phyloP scores from a whole-genome alignment of 73 alveolate species.

The Stentor coeruleus region DNA sequence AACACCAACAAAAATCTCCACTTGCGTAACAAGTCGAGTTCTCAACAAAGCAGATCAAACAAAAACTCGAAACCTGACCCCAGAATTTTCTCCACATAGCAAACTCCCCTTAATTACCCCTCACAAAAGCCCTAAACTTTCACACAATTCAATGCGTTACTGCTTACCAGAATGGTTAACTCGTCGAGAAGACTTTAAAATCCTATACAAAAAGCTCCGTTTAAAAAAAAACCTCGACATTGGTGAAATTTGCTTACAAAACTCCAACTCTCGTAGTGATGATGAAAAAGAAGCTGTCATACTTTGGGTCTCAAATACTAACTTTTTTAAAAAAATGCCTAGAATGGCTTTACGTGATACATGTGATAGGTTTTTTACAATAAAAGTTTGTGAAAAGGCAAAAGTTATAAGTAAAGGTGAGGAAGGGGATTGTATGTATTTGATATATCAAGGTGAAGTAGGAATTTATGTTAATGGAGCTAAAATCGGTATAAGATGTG shows the following conservation, averaged over 20 bases:
- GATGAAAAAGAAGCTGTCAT: conserved; percentile 3
- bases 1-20: too few species aligned
- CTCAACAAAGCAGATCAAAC: too few species aligned
- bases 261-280: not conserved
- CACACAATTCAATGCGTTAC: too few species aligned
- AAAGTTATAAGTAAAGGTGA: conserved; percentile 1
- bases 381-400: not conserved
- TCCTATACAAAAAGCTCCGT: not conserved
- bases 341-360: not conserved
- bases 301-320: not conserved
- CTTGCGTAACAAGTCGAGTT: too few species aligned
- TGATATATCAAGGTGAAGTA: not conserved
- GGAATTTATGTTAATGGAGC: not conserved
- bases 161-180: not conserved
- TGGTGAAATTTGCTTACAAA: not conserved
- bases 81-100: too few species aligned
- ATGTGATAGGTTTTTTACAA: not conserved
- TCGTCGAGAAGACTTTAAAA: not conserved
- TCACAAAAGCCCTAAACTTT: too few species aligned
- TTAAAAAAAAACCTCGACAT: not conserved
- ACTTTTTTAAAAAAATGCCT: not conserved
- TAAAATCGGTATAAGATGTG: not conserved
- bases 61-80: too few species aligned
- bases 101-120: too few species aligned
- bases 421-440: not conserved